Percentiles rank a stretch among this genome's conserved stretches.
phyloP scores from a whole-genome alignment of 441 rosid genomes.

The Viola pubescens region DNA sequence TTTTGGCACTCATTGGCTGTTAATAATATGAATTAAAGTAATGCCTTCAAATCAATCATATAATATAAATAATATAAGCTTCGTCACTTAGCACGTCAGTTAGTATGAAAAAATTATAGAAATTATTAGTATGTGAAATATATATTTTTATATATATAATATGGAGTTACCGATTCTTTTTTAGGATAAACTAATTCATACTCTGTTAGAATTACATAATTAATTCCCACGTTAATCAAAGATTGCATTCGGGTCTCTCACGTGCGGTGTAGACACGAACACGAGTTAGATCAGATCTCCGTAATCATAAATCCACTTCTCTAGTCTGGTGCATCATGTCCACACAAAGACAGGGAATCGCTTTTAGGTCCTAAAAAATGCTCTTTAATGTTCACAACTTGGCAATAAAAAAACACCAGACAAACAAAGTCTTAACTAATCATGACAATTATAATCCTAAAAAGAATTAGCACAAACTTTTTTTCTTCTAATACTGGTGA shows the following conservation, averaged over 20 bases:
- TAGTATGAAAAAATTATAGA: too few relatives aligned
- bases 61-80: too few relatives aligned
- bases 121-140: too few relatives aligned
- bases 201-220: constrained; percentile 6
- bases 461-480: neutral
- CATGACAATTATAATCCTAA: constrained; percentile 20
- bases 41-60: too few relatives aligned
- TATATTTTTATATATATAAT: too few relatives aligned
- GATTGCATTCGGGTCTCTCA: constrained; percentile 9
- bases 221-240: neutral
- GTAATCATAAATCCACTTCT: neutral
- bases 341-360: constrained; percentile 32
- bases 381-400: constrained; percentile 17
- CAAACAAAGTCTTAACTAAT: constrained; percentile 24
- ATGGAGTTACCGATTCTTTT: too few relatives aligned
- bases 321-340: neutral
- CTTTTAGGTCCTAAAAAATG: constrained; percentile 22
- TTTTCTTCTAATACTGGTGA: too few relatives aligned
- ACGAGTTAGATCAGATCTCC: neutral
- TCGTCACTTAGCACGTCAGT: too few relatives aligned
- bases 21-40: too few relatives aligned
- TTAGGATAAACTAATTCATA: constrained; percentile 26
- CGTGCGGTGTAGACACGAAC: constrained; percentile 18
- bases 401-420: constrained; percentile 6
- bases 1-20: too few relatives aligned